These are phyloP conservation scores for Phytophthora melonis DNA, from an alignment of 352 stramenopile species.

Conservation along the genomic window DNA sequence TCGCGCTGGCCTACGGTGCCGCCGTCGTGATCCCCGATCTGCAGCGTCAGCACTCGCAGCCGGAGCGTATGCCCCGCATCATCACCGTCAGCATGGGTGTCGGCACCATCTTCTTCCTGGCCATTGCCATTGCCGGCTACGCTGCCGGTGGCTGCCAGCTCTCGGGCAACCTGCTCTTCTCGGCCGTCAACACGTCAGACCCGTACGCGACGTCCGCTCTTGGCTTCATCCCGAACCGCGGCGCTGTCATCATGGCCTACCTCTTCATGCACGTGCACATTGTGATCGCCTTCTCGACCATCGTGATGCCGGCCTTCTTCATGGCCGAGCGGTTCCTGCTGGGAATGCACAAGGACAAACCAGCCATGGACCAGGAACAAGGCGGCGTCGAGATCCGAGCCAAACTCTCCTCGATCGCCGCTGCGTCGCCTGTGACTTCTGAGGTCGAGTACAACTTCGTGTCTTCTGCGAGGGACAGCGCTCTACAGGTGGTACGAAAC, in stretches of 20 bases:
- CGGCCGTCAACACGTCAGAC: constrained; percentile 38
- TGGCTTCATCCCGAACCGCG: constrained; percentile 39
- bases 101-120: constrained; percentile 50
- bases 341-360: constrained; percentile 46
- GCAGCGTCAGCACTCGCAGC: constrained; percentile 56
- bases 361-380: constrained; percentile 18
- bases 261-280: constrained; percentile 60
- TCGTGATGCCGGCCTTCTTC: constrained; percentile 53
- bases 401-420: constrained; percentile 28
- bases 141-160: constrained; percentile 51
- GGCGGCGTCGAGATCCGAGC: constrained; percentile 21
- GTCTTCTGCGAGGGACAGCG: neutral
- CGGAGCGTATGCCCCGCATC: constrained; percentile 54
- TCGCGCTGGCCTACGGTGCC: constrained; percentile 40
- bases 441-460: constrained; percentile 32
- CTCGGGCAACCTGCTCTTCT: constrained; percentile 49
- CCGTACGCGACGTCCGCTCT: constrained; percentile 32
- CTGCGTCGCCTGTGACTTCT: constrained; percentile 11
- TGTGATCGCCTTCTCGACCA: constrained; percentile 56
- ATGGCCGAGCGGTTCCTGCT: constrained; percentile 53
- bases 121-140: constrained; percentile 51
- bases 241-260: constrained; percentile 46
- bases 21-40: constrained; percentile 45
- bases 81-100: constrained; percentile 46
- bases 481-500: constrained; percentile 4